These are phyloP conservation scores for Sphaerostilbella broomeana DNA, from an alignment of 2,329 filamentous ascomycete genomes.

Conservation along the genomic window DNA sequence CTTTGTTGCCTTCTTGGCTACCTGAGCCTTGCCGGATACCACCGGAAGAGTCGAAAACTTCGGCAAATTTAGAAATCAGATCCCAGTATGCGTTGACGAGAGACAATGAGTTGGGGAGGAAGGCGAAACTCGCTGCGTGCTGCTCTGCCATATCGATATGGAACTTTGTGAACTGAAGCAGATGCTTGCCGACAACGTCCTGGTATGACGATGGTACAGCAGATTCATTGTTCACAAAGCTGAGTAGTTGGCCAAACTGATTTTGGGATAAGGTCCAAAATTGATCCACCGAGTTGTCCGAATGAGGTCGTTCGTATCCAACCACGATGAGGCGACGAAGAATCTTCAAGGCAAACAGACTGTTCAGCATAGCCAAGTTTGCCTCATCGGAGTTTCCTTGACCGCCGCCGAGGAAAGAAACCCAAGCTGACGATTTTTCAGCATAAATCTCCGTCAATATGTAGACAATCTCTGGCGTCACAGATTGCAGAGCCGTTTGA, in stretches of 20 bases:
- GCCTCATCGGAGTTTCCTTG: slow-evolving; percentile 53
- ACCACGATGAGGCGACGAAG: slow-evolving; percentile 71
- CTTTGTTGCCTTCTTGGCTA: slow-evolving; percentile 34
- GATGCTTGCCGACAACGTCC: slow-evolving; percentile 70
- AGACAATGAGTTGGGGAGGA: slow-evolving; percentile 71
- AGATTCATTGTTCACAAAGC: slow-evolving; percentile 52
- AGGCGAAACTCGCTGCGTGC: slow-evolving; percentile 76
- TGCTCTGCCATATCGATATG: slow-evolving; percentile 77
- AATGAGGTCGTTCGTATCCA: slow-evolving; percentile 78
- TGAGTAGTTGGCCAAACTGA: slow-evolving; percentile 72
- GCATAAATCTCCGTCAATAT: slow-evolving; percentile 73
- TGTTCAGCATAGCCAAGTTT: slow-evolving; percentile 64
- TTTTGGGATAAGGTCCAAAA: slow-evolving; percentile 75
- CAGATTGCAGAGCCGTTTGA: slow-evolving; percentile 67
- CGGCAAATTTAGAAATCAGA: slow-evolving; percentile 68
- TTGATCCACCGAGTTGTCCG: slow-evolving; percentile 65
- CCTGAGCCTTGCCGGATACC: slow-evolving; percentile 44
- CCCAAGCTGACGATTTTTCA: slow-evolving; percentile 65
- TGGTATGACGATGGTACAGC: slow-evolving; percentile 47
- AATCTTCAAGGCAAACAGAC: slow-evolving; percentile 70
- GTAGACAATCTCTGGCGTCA: slow-evolving; percentile 78
- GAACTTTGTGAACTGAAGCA: slow-evolving; percentile 85
- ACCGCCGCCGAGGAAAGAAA: slow-evolving; percentile 49
- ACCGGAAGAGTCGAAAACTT: slow-evolving; percentile 59
- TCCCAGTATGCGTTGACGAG: slow-evolving; percentile 82